These are phyloP conservation scores for Venustampulla echinocandica DNA, from an alignment of 495 filamentous ascomycete genomes.

Conservation along the genomic window DNA sequence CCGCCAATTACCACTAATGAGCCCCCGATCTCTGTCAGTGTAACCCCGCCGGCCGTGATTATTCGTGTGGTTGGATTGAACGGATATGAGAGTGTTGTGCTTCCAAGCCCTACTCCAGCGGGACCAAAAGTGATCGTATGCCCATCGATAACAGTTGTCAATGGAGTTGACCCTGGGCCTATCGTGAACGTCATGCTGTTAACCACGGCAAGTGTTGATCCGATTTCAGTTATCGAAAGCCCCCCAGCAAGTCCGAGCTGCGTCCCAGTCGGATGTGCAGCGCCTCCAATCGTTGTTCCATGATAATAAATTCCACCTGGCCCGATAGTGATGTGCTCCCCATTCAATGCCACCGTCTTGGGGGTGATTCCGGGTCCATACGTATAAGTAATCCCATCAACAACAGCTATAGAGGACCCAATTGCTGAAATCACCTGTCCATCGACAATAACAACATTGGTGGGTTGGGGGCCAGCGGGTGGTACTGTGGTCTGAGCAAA, in stretches of 20 bases:
- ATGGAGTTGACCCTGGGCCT: conserved; percentile 24
- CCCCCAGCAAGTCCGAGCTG: conserved; percentile 38
- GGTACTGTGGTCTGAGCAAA: conserved; percentile 27
- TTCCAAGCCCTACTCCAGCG: conserved; percentile 33
- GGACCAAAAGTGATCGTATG: conserved; percentile 34
- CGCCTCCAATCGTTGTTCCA: conserved; percentile 33
- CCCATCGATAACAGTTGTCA: conserved; percentile 26
- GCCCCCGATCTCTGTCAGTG: conserved; percentile 17
- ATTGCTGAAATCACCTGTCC: conserved; percentile 39
- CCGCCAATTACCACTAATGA: conserved; percentile 14
- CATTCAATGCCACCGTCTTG: conserved; percentile 13
- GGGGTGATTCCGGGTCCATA: conserved; percentile 27
- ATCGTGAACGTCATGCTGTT: conserved; percentile 36
- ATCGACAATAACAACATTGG: conserved; percentile 36
- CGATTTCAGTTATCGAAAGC: conserved; percentile 38
- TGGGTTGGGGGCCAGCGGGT: conserved; percentile 21
- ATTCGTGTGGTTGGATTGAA: conserved; percentile 30
- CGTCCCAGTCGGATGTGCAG: conserved; percentile 27
- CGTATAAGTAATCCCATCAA: conserved; percentile 35
- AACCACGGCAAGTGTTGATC: conserved; percentile 41
- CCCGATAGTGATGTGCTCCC: conserved; percentile 30
- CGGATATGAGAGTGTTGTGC: conserved; percentile 33
- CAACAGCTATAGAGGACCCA: conserved; percentile 33
- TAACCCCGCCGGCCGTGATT: conserved; percentile 17
- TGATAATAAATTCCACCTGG: conserved; percentile 35